A percentile compares a stretch with the other conserved stretches of the same genome.
Conservation (phyloP, 192 early-diverging fungal genomes). For the Coemansia guatemalensis region DNA sequence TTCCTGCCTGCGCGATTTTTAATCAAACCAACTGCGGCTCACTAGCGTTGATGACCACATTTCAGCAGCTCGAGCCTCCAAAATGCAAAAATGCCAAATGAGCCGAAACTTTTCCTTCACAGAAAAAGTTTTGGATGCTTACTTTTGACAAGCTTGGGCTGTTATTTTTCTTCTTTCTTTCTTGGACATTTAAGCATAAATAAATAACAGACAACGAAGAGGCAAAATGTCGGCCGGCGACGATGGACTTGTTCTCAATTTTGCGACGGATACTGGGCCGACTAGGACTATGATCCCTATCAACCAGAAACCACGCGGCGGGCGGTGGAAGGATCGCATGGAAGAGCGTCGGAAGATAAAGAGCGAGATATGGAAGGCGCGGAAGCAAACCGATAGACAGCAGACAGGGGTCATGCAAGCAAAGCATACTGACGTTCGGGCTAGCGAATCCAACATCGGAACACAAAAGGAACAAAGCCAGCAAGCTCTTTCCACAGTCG, state of each 20-base stretch:
- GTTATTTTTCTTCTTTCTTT: neutral
- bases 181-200: neutral
- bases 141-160: too few relatives aligned
- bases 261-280: slow-evolving; percentile 37
- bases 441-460: neutral
- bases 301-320: slow-evolving; percentile 35
- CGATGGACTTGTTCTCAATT: slow-evolving; percentile 71
- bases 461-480: neutral
- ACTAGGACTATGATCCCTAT: slow-evolving; percentile 15
- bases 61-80: too few relatives aligned
- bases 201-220: neutral
- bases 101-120: too few relatives aligned
- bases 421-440: neutral
- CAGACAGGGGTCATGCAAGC: neutral
- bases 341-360: slow-evolving; percentile 29
- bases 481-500: neutral
- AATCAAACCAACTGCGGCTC: too few relatives aligned
- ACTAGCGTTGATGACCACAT: too few relatives aligned
- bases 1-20: too few relatives aligned
- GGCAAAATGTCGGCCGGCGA: slow-evolving; percentile 31
- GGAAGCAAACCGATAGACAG: slow-evolving; percentile 11
- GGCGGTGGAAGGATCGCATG: slow-evolving; percentile 53
- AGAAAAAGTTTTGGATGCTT: too few relatives aligned
- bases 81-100: too few relatives aligned
- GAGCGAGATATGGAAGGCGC: slow-evolving; percentile 35